Evolutionary conservation across 2,329 filamentous ascomycete species (phyloP), one percentile per base, ranked within the genome.

Genomic region (Sporothrix mexicana): DNA sequence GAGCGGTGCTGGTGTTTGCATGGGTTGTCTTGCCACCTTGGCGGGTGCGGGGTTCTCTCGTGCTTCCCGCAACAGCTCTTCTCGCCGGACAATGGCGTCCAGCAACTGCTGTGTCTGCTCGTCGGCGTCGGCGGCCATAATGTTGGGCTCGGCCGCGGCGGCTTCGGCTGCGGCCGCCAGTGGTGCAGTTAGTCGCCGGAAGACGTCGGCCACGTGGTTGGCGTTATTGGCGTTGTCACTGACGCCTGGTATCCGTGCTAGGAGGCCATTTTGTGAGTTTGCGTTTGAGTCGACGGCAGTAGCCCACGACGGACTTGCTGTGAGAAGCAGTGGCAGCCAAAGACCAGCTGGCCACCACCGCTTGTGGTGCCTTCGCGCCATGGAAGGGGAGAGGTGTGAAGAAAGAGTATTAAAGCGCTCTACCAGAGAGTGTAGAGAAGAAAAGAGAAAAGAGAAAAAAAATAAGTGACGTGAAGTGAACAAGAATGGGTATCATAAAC

Each of bases 1-100:
- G 9, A 71, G 64, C 1, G 78, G 77, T 0, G 78, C 71, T 4
- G 79, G 79, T 61, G 79, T 78, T 57, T 75, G 72, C 10, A 66
- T 9, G 61, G 71, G 64, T 8, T 62, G 55, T 2, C 53, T 55
- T 23, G 71, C 41, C 4, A 45, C 30, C 5, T 30, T 36, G 13
- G 64, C 71, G 1, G 23, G 41, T 6, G 70, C 55, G 6, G 49
- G 57, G 12, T 53, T 20, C 23, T 41, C 23, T 69, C 53, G 12
- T 12, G 49, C 9, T 5, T 62, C 41, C 12, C 49, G 30, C 10
- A 30, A 57, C n/a, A 73, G 41, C 17, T 73, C 73, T 3, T 71
- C 69, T 17, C 61, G 15, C 41, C 36, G 51, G 20, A 43, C 61
- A 66, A 73, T 15, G 1, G 68, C 73, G n/a, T 72, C 70, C 69